Evolutionary conservation across 176 grass and related monocot species (phyloP), one percentile per base, ranked within the genome.

Genomic region (Avena sativa): DNA sequence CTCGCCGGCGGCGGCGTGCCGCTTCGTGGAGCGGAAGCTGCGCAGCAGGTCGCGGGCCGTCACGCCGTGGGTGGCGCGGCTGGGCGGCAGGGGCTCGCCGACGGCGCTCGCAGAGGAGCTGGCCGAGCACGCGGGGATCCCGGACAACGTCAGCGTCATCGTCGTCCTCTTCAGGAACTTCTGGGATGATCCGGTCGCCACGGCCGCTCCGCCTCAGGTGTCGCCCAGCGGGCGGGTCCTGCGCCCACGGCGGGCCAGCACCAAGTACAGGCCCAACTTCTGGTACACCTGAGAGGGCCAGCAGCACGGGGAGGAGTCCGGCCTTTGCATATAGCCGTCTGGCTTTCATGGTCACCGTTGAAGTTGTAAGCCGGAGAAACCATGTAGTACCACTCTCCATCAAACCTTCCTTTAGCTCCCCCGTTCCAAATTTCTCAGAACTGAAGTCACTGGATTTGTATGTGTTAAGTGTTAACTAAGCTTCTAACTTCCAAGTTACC

Each of bases 111-210:
- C 87, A 56, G 30, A 32, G 55, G 82, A 72, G 44, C 46, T 89
- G 11, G 82, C 68, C 1, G 12, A 74, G 23, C 67, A 47, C 2
- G 87, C 2, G 0, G 76, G 88, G 32, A 58, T 47, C 76, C 21
- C n/a, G 67, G 58, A 74, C 77, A 89, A 81, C 57, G 68, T 81
- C 3, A 74, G 76, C 77, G 59, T 81, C 68, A 13, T 48, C 83
- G 4, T 85, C 49, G 8, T 85, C 23, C 12, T 85, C 15, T 59
- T 89, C 68, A 85, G 34, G 48, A 25, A 59, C 11, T 82, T 82
- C 2, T 76, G 71, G 79, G 52, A 78, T 0, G 79, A 81, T 17
- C 74, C 74, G 32, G 19, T 58, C 59, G 79, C 3, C 46, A 4
- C 44, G 12, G 28, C 64, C 26, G 13, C 47, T 26, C 71, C 71